phyloP scores from a whole-genome alignment of 208 protist genomes.

The Tetramitus jugosus region DNA sequence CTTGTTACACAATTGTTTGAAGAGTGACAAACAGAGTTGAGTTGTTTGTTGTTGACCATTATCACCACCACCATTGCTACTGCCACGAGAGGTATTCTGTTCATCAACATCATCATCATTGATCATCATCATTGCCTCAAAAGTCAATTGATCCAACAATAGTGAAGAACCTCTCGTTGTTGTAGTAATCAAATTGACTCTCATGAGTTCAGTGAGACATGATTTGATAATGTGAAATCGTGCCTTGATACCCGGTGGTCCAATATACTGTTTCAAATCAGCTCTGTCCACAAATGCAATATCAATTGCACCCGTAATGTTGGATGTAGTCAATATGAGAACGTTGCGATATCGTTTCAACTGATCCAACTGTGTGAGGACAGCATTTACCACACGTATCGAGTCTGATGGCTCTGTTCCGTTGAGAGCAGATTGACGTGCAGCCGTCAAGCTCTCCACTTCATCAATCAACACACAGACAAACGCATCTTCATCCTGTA shows the following conservation, averaged over 20 bases:
- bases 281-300: slow-evolving; percentile 87
- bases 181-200: slow-evolving; percentile 42
- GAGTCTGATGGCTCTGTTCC: slow-evolving; percentile 86
- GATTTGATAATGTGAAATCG: slow-evolving; percentile 58
- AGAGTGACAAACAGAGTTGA: neutral
- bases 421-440: slow-evolving; percentile 64
- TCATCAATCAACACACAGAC: slow-evolving; percentile 85
- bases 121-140: neutral
- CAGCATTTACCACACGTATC: slow-evolving; percentile 84
- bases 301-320: slow-evolving; percentile 83
- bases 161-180: neutral
- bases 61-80: no score
- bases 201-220: slow-evolving; percentile 63
- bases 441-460: slow-evolving; percentile 86
- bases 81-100: neutral
- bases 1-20: slow-evolving; percentile 40
- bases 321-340: slow-evolving; percentile 85
- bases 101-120: neutral
- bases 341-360: slow-evolving; percentile 74
- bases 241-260: slow-evolving; percentile 62
- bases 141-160: neutral
- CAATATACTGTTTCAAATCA: slow-evolving; percentile 85
- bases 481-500: slow-evolving; percentile 53
- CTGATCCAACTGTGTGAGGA: slow-evolving; percentile 90
- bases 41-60: neutral